Evolutionary conservation across 805 yeast genomes (phyloP).

Genomic region (Candida gorgasii): DNA sequence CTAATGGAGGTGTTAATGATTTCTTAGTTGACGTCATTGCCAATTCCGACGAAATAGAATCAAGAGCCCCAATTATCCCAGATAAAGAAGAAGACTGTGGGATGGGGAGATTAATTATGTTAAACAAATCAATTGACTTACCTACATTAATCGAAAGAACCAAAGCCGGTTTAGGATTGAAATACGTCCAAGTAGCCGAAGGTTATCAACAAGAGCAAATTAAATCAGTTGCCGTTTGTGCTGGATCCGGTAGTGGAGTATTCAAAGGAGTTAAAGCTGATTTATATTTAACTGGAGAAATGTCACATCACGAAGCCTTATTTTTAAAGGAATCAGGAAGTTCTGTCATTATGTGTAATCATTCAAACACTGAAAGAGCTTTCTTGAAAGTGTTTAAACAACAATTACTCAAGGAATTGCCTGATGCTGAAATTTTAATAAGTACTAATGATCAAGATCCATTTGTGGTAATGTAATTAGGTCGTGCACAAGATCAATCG

Average conservation of each 20-base stretch:
- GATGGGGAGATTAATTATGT: slow-evolving; percentile 71
- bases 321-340: slow-evolving; percentile 69
- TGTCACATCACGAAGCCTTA: slow-evolving; percentile 90
- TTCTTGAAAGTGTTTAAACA: slow-evolving; percentile 56
- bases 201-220: slow-evolving; percentile 33
- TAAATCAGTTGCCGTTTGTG: slow-evolving; percentile 77
- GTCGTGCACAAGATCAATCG: slow-evolving; percentile 1
- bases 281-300: slow-evolving; percentile 84
- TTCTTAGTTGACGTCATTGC: slow-evolving; percentile 64
- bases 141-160: slow-evolving; percentile 47
- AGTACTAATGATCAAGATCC: slow-evolving; percentile 71
- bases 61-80: slow-evolving; percentile 44
- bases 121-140: slow-evolving; percentile 46
- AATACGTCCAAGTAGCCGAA: slow-evolving; percentile 63
- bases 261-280: slow-evolving; percentile 66
- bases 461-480: slow-evolving; percentile 23
- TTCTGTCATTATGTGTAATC: slow-evolving; percentile 78
- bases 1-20: slow-evolving; percentile 90
- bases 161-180: slow-evolving; percentile 54
- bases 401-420: slow-evolving; percentile 49
- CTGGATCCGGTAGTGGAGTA: slow-evolving; percentile 90
- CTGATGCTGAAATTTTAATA: slow-evolving; percentile 46
- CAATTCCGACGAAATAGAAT: slow-evolving; percentile 24
- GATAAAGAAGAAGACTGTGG: slow-evolving; percentile 60
- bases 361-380: slow-evolving; percentile 91